Evolutionary conservation across 305 asterid genomes (phyloP), one percentile per base, ranked within the genome.

Genomic region (Lippia alba): DNA sequence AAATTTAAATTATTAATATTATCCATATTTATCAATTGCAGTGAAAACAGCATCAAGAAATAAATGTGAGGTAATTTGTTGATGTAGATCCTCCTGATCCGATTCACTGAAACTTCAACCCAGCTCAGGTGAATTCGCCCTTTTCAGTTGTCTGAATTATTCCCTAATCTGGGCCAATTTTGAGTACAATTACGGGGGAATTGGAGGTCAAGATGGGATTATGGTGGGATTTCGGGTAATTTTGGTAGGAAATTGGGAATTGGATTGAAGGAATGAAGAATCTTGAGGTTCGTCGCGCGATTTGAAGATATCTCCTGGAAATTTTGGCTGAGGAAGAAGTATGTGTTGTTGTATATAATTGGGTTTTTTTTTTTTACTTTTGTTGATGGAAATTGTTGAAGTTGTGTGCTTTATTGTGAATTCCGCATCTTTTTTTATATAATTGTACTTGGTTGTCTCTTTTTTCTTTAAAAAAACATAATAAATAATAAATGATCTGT

Each of bases 71-170:
- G 73, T 80, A 80, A 78, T 70, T 78, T 57, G 10, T 79, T 65
- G 79, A 61, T 64, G 57, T 57, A 78, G 85, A 81, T 80, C 85
- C 56, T 58, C 45, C 61, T 64, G 74, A 73, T 77, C 69, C 77
- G 71, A 63, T 70, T 74, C 67, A 20, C 73, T 66, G 56, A 68
- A 74, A 57, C 56, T 56, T 41, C 12, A 50, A 41, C 62, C 33
- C 51, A 70, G 9, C 51, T 77, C 67, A 54, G 74, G 76, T 70
- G 51, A 59, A 56, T 73, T 74, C 74, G 8, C 66, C 63, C 11
- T 36, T 36, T 53, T 62, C 39, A 56, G 65, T 70, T 66, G 54
- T 55, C 40, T 65, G 41, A 68, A 63, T 51, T 55, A 61, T 17
- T 33, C 64, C 15, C 32, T 11, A 66, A 61, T 55, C 44, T 19